Conservation (phyloP, 1,284 basidiomycete genomes). For the Ceratobasidium sp. region DNA sequence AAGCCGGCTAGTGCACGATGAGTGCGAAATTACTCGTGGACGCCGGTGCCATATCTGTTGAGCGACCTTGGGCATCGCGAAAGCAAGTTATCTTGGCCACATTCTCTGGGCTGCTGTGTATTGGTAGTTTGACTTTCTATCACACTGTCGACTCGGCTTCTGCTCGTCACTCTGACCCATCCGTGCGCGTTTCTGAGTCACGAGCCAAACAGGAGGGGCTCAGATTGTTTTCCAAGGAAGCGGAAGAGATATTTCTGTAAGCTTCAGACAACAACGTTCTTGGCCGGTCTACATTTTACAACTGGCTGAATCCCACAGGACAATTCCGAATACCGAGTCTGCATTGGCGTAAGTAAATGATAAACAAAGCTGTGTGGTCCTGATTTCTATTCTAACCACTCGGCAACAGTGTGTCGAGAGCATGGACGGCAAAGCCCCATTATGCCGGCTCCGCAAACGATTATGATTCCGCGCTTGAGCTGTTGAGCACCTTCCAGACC, state of each 20-base stretch:
- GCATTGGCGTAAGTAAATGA: background rate
- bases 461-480: constrained; percentile 30
- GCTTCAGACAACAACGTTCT: background rate
- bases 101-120: too few species aligned
- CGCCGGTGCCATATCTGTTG: too few species aligned
- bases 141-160: too few species aligned
- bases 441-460: constrained; percentile 23
- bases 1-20: too few species aligned
- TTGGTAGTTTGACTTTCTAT: too few species aligned
- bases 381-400: background rate
- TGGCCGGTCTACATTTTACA: background rate
- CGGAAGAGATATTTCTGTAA: constrained; percentile 6
- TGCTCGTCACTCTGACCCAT: too few species aligned
- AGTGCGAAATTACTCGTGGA: too few species aligned
- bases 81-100: too few species aligned
- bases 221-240: background rate
- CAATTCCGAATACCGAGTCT: background rate
- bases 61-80: too few species aligned
- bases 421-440: constrained; percentile 30
- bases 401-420: constrained; percentile 8
- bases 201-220: too few species aligned
- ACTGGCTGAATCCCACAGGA: background rate
- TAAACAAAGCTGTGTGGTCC: too few species aligned
- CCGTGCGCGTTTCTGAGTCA: too few species aligned
- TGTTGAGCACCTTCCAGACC: constrained; percentile 70